Base-by-base conservation (phyloP, 1,284 basidiomycete genomes). In the Cutaneotrichosporon sp. region DNA sequence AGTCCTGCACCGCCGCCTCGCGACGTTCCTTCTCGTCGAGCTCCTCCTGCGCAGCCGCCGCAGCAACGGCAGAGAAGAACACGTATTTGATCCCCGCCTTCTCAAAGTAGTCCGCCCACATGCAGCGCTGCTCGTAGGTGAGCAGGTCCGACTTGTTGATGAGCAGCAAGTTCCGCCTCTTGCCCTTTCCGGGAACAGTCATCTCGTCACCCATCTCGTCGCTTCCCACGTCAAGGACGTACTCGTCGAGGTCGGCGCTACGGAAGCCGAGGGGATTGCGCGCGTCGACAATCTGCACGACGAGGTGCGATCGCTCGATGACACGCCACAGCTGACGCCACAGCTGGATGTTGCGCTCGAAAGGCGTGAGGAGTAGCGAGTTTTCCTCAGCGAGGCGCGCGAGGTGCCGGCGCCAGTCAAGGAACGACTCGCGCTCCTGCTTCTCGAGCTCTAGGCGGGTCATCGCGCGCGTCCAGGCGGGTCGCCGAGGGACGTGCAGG, bases 71-170 rank as follows among this genome's bases (percentile, higher is more conserved):
- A 34, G 96, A 99, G 84, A 97, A 99, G 81, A 99, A 99, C 0
- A 92, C 94, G 73, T 92, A 98, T 65, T 85, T 85, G 56, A 98
- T 86, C 8, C 86, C 86, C 72, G 92, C 84, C 21, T 84, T 75
- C 66, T 97, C 93, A 74, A 99, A 97, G 80, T 97, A 93, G 72
- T 95, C 89, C 32, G 96, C 96, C 97, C 97, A 99, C 62, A 72
- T 84, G 66, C 70, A 90, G 89, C 96, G 87, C 82, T 99, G 97
- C 64, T 88, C 85, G 8, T 86, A 84, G 16, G 92, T 97, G 68
- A 99, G 82, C 58, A 99, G 81, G 83, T 99, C 97, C 4, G 96
- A 88, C 81, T 99, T 99, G 81, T 99, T 99, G 79, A 99, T 91
- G 61, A 99, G 84, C 49, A 99, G 81, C 72, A 99, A 81, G 72